Evolutionary conservation across 805 yeast species (phyloP), one percentile per base, ranked within the genome.

Genomic region (Yarrowia divulgata): DNA sequence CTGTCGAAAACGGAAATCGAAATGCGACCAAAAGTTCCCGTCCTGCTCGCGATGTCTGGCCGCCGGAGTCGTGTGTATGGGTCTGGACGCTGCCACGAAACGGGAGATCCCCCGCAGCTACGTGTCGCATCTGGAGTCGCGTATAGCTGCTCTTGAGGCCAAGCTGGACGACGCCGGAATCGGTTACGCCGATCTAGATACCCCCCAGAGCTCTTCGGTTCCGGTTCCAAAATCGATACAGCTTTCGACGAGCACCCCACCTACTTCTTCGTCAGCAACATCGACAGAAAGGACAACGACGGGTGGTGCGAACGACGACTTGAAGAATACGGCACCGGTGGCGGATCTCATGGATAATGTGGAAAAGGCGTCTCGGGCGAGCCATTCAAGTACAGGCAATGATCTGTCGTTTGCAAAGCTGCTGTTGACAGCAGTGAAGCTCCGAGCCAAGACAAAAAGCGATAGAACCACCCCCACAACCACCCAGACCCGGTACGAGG

Each of bases 21-120:
- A 83, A 72, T 89, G 93, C 77, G 90, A 89, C 71, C 89, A 86
- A 69, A 84, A 83, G 71, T 86, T 88, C 75, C 93, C 93, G 3
- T 82, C 84, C 69, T 89, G 93, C 74, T 76, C 84, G n/a, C 82
- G 83, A 43, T 89, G 93, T 75, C 81, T 77, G 52, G 85, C 86
- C 74, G 89, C 90, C 12, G 85, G 86, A 7, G 89, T 81, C 2
- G 90, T 90, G 8, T 93, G 98, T 78, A 87, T 91, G 4, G 91
- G 96, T 0, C 78, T 90, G 3, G 97, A 93, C 76, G 93, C 97
- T 0, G 91, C 93, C 8, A 91, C 97, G 0, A 97, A 97, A 0
- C 81, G 97, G 68, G 92, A 90, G 72, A 86, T 92, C 0, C 96
- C 97, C 0, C 80, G 98, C 46, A 76, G 80, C 67, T 89, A 92